Conservation (phyloP, 2,329 filamentous ascomycete species). For the Fusarium euwallaceae region DNA sequence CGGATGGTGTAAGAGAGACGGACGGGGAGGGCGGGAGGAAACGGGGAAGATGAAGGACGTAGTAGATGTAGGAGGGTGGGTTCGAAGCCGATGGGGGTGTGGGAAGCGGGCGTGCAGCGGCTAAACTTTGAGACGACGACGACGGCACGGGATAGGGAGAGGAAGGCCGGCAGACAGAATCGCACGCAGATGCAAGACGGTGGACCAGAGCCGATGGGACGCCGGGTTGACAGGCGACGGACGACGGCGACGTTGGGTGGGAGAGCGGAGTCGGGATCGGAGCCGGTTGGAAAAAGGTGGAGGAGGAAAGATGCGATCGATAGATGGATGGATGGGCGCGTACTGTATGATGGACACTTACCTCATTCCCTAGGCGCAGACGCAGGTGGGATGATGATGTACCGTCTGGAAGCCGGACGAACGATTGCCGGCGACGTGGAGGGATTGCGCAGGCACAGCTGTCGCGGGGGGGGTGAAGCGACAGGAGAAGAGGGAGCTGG, state of each 20-base stretch:
- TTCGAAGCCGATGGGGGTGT: conserved; percentile 32
- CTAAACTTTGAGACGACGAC: conserved; percentile 38
- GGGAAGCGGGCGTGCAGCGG: conserved; percentile 33
- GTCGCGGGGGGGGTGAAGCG: conserved; percentile 11
- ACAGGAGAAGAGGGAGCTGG: conserved; percentile 6
- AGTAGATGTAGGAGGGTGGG: conserved; percentile 38
- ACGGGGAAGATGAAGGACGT: conserved; percentile 39
- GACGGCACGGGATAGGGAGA: conserved; percentile 32
- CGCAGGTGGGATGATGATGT: conserved; percentile 23
- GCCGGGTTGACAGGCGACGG: conserved; percentile 24
- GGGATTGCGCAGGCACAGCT: conserved; percentile 20
- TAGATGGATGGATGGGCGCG: conserved; percentile 14
- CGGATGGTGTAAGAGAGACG: conserved; percentile 22
- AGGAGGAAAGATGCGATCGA: conserved; percentile 19
- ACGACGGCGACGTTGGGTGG: conserved; percentile 26
- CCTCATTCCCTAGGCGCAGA: conserved; percentile 35
- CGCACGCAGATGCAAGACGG: conserved; percentile 32
- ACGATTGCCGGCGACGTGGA: conserved; percentile 27
- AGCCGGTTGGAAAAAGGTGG: conserved; percentile 27
- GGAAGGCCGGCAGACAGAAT: conserved; percentile 30
- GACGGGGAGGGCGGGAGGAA: conserved; percentile 31
- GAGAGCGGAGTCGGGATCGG: conserved; percentile 39
- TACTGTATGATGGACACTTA: conserved; percentile 21
- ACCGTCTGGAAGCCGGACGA: conserved; percentile 20
- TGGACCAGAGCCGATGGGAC: conserved; percentile 39